Evolutionary conservation across 495 filamentous ascomycete species (phyloP).

Genomic region (Xylaria grammica): DNA sequence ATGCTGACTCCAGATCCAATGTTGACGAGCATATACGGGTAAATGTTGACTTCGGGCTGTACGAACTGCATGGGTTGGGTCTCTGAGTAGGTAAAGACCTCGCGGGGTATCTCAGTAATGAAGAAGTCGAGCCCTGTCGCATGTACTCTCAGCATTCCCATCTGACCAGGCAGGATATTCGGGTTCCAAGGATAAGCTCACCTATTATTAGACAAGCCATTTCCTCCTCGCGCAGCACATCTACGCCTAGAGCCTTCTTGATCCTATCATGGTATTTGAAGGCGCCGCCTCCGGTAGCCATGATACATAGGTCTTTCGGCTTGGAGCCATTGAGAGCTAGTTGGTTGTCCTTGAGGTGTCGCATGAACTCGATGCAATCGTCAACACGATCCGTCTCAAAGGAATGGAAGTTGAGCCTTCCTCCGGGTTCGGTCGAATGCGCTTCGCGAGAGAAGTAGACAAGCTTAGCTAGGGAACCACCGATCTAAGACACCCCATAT

Average conservation of each 20-base stretch:
- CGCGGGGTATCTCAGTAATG: constrained; percentile 93
- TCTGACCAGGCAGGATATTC: neutral
- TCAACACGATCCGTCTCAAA: constrained; percentile 95
- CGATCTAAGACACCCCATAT: constrained; percentile 69
- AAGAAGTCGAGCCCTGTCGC: constrained; percentile 91
- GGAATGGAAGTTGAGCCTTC: constrained; percentile 89
- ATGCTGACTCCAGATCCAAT: constrained; percentile 99
- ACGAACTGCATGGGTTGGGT: constrained; percentile 84
- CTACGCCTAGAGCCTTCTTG: constrained; percentile 76
- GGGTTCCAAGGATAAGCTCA: constrained; percentile 33
- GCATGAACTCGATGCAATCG: constrained; percentile 88
- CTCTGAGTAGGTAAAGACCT: constrained; percentile 96
- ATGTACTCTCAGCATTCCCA: neutral
- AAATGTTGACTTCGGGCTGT: constrained; percentile 71
- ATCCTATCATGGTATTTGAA: constrained; percentile 96
- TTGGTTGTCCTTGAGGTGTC: constrained; percentile 78
- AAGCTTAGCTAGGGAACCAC: constrained; percentile 91
- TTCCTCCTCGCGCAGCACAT: constrained; percentile 92
- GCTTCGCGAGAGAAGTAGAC: constrained; percentile 95
- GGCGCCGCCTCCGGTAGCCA: constrained; percentile 93
- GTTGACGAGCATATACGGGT: constrained; percentile 97
- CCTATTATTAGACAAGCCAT: constrained; percentile 99
- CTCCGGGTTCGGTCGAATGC: constrained; percentile 77
- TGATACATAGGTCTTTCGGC: constrained; percentile 75
- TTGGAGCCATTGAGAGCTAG: constrained; percentile 70